Percentiles rank a stretch among this genome's conserved stretches.
These are phyloP conservation scores for Echeveria elegans DNA, from an alignment of 164 flowering plant genomes.

Conservation along the genomic window DNA sequence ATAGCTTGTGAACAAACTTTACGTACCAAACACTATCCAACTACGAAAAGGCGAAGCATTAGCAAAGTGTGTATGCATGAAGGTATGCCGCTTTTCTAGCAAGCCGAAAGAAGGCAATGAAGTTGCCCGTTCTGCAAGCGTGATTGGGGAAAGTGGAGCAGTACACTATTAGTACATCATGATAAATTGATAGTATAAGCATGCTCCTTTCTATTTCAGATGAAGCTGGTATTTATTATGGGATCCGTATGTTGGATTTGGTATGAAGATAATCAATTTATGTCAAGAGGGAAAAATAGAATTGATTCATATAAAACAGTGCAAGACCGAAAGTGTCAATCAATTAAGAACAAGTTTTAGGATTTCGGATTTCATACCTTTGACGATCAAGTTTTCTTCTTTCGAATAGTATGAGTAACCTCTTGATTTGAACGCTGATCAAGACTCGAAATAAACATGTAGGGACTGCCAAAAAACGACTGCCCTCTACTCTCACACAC, in stretches of 20 bases:
- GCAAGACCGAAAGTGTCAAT: too few relatives aligned
- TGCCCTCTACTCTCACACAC: too few relatives aligned
- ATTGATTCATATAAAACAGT: too few relatives aligned
- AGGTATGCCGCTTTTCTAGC: conserved; percentile 84
- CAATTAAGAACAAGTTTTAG: too few relatives aligned
- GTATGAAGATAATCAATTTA: too few relatives aligned
- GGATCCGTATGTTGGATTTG: background rate
- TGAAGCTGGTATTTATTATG: background rate
- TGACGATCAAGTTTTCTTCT: too few relatives aligned
- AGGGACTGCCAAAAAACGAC: too few relatives aligned
- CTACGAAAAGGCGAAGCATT: conserved; percentile 43
- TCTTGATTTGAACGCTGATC: too few relatives aligned
- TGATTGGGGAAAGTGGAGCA: conserved; percentile 9
- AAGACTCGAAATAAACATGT: too few relatives aligned
- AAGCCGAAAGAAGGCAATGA: conserved; percentile 83
- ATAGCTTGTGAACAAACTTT: conserved; percentile 21
- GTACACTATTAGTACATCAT: background rate
- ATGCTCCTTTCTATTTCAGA: background rate
- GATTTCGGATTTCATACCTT: too few relatives aligned
- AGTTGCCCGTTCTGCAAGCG: conserved; percentile 94
- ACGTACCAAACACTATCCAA: conserved; percentile 14
- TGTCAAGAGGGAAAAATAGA: too few relatives aligned
- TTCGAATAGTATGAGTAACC: too few relatives aligned
- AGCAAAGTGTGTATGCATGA: conserved; percentile 98
- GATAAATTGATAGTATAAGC: background rate